Percentiles rank a stretch among this genome's conserved stretches.
Conservation (phyloP, 169 alveolate genomes). For the Theileria luwenshuni region DNA sequence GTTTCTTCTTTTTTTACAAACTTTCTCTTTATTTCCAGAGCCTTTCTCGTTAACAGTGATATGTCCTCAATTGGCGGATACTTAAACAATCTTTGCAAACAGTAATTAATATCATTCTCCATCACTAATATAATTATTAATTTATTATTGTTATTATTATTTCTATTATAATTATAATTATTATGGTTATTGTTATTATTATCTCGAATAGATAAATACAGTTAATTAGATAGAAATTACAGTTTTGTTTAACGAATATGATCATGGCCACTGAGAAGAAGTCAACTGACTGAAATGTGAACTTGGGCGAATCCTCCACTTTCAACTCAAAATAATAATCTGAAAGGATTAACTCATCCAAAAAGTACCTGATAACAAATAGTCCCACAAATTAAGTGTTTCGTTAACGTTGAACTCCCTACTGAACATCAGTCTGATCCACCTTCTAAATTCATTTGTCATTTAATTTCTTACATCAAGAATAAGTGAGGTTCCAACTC, state of each 20-base stretch:
- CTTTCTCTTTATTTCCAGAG: slow-evolving; percentile 13
- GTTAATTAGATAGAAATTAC: slow-evolving; percentile 13
- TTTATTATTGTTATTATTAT: too few relatives aligned
- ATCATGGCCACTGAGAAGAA: slow-evolving; percentile 65
- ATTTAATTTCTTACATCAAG: slow-evolving; percentile 37
- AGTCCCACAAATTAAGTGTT: slow-evolving; percentile 74
- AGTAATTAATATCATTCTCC: slow-evolving; percentile 64
- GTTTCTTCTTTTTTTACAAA: not conserved
- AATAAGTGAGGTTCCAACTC: slow-evolving; percentile 78
- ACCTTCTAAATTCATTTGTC: slow-evolving; percentile 39
- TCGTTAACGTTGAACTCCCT: slow-evolving; percentile 78
- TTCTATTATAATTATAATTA: too few relatives aligned
- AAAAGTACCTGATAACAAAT: slow-evolving; percentile 53
- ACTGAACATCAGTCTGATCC: slow-evolving; percentile 82
- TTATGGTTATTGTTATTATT: too few relatives aligned
- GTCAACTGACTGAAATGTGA: slow-evolving; percentile 32
- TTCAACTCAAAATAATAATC: slow-evolving; percentile 30
- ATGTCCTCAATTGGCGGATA: slow-evolving; percentile 68
- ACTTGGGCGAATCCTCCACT: not conserved
- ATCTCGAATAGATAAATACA: too few relatives aligned
- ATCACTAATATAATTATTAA: slow-evolving; percentile 30
- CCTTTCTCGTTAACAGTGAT: slow-evolving; percentile 41
- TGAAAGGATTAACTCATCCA: not conserved
- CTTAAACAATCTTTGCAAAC: slow-evolving; percentile 64
- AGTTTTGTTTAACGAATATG: slow-evolving; percentile 42